Evolutionary conservation across 495 filamentous ascomycete species (phyloP).

Genomic region (Penicillium crystallinum): DNA sequence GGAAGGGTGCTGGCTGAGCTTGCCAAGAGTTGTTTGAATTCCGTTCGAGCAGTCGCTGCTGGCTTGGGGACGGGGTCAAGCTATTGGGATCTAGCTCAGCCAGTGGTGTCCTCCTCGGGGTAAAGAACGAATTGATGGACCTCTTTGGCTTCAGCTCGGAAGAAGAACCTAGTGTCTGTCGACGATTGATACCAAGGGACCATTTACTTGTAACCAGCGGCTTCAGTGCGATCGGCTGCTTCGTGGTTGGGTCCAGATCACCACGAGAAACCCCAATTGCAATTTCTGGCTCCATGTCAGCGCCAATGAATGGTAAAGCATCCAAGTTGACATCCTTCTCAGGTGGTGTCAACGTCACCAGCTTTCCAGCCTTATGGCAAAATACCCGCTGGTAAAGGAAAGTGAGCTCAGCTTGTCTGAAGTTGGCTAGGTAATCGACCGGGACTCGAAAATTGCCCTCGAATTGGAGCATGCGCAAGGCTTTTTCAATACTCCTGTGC

Average conservation of each 20-base stretch:
- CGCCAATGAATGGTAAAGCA: constrained; percentile 74
- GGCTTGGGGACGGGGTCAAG: constrained; percentile 66
- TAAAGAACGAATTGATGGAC: constrained; percentile 76
- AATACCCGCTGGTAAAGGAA: constrained; percentile 94
- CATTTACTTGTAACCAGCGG: constrained; percentile 22
- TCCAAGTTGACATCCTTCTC: constrained; percentile 54
- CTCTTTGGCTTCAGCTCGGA: constrained; percentile 56
- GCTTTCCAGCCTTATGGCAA: constrained; percentile 62
- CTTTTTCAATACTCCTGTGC: constrained; percentile 76
- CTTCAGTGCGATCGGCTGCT: constrained; percentile 55
- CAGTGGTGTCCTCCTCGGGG: constrained; percentile 67
- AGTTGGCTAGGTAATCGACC: constrained; percentile 66
- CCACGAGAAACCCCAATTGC: constrained; percentile 75
- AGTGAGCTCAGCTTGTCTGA: constrained; percentile 80
- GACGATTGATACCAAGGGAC: constrained; percentile 28
- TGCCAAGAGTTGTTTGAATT: constrained; percentile 53
- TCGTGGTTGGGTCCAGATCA: constrained; percentile 86
- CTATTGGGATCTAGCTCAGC: constrained; percentile 84
- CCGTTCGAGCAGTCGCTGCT: constrained; percentile 54
- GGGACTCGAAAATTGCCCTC: constrained; percentile 81
- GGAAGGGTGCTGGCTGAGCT: constrained; percentile 35
- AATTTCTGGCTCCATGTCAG: constrained; percentile 58
- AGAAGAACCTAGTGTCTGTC: constrained; percentile 42
- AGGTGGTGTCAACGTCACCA: constrained; percentile 68
- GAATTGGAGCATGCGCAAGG: constrained; percentile 78